phyloP scores from a whole-genome alignment of 148 eudicot species.

The Chenopodium berlandieri region DNA sequence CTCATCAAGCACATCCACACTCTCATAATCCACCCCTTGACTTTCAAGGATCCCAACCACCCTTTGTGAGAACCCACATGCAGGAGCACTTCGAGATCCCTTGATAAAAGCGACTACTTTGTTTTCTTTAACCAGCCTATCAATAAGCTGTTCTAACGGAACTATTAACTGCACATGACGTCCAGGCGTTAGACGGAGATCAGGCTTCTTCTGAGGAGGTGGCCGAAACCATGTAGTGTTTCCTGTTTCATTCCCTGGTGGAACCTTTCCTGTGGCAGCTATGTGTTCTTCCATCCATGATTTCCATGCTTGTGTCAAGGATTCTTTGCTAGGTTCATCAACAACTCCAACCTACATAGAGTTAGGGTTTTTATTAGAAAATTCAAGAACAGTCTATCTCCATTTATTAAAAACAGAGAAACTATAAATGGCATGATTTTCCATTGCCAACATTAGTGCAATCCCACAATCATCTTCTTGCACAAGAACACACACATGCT shows the following conservation, averaged over 20 bases:
- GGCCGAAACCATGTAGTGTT: constrained; percentile 79
- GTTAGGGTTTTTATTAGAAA: constrained; percentile 1
- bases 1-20: constrained; percentile 89
- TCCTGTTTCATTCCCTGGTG: constrained; percentile 86
- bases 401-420: not conserved
- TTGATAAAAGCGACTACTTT: constrained; percentile 93
- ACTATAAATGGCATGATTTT: not conserved
- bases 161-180: constrained; percentile 70
- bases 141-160: constrained; percentile 76
- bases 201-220: constrained; percentile 72
- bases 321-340: constrained; percentile 67
- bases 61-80: constrained; percentile 88
- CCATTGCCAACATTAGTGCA: not conserved
- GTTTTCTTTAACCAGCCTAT: constrained; percentile 85
- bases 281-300: constrained; percentile 99
- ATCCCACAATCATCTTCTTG: not conserved
- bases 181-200: constrained; percentile 85
- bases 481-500: not conserved
- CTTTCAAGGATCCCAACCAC: constrained; percentile 80
- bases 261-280: constrained; percentile 71
- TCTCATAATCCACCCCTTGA: constrained; percentile 81
- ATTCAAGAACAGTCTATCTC: not conserved
- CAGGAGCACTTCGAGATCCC: constrained; percentile 87
- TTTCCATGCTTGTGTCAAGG: constrained; percentile 93
- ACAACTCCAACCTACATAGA: constrained; percentile 60